Conservation (phyloP, 2,329 filamentous ascomycete species). For the Cordyceps cicadae region DNA sequence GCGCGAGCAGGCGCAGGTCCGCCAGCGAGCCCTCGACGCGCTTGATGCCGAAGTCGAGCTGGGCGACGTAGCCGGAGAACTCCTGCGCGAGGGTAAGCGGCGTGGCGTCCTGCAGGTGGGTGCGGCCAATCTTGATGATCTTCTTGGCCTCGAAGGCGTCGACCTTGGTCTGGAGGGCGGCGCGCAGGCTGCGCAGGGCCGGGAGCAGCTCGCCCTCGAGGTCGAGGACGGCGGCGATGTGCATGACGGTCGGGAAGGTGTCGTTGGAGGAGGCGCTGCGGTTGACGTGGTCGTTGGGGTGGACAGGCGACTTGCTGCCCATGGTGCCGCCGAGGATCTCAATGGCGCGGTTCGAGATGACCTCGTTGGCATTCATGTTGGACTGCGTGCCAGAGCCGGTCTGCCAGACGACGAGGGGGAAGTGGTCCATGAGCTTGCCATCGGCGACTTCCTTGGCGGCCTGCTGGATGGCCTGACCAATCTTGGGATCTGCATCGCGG, state of each 20-base stretch:
- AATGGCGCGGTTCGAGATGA: constrained; percentile 98
- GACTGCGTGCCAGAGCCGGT: constrained; percentile 97
- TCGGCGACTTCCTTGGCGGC: constrained; percentile 88
- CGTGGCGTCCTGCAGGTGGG: constrained; percentile 94
- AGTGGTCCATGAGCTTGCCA: constrained; percentile 91
- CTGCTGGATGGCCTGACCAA: constrained; percentile 89
- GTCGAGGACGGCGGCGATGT: constrained; percentile 94
- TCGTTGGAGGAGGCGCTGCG: constrained; percentile 98
- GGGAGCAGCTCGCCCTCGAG: constrained; percentile 80
- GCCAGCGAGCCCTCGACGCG: constrained; percentile 77
- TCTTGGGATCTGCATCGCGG: constrained; percentile 52
- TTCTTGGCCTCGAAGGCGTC: constrained; percentile 75
- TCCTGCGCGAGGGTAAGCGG: constrained; percentile 93
- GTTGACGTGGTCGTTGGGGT: constrained; percentile 99
- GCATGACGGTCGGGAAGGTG: constrained; percentile 99
- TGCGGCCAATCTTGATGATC: constrained; percentile 98
- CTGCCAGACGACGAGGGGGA: constrained; percentile 98
- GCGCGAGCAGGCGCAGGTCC: constrained; percentile 77
- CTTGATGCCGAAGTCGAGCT: constrained; percentile 84
- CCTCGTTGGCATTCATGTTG: constrained; percentile 99
- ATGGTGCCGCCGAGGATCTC: constrained; percentile 90
- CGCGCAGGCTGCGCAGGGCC: constrained; percentile 69
- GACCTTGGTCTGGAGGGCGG: constrained; percentile 79
- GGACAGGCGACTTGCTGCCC: constrained; percentile 96
- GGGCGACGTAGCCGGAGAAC: constrained; percentile 94